Conservation (phyloP, 2,329 filamentous ascomycete species). For the Byssoonygena ceratinophila region DNA sequence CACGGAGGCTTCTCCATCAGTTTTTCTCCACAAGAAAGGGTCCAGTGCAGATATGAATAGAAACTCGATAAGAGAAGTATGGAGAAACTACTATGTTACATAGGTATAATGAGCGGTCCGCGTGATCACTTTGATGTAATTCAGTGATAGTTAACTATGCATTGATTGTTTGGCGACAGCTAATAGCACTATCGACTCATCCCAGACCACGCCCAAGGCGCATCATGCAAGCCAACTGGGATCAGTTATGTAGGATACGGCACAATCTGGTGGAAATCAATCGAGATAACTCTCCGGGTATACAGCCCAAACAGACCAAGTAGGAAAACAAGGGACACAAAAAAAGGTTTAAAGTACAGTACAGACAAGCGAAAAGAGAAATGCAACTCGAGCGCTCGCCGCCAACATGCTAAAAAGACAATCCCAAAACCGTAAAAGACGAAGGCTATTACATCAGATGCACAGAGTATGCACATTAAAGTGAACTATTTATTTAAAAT, state of each 20-base stretch:
- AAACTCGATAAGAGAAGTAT: not conserved
- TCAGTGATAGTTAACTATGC: not conserved
- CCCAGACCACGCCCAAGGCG: not conserved
- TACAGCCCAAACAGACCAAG: not conserved
- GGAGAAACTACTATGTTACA: no score
- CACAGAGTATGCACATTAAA: slow-evolving; percentile 8
- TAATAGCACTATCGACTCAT: not conserved
- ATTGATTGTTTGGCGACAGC: not conserved
- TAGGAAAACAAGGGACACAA: not conserved
- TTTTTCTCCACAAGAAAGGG: not conserved
- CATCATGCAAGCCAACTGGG: not conserved
- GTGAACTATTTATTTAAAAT: not conserved
- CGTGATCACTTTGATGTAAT: no score
- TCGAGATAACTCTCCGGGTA: not conserved
- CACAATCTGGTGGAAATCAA: not conserved
- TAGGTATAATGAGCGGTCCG: no score
- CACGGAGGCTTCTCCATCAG: not conserved
- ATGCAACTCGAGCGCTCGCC: not conserved
- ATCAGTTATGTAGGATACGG: not conserved
- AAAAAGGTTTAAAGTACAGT: not conserved
- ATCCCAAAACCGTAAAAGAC: not conserved
- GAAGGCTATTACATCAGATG: no score
- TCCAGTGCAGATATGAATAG: slow-evolving; percentile 3
- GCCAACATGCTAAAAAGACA: slow-evolving; percentile 1
- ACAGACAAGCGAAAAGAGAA: not conserved